Evolutionary conservation across 176 grass and related monocot genomes (phyloP).

Genomic region (Oryza glaberrima): DNA sequence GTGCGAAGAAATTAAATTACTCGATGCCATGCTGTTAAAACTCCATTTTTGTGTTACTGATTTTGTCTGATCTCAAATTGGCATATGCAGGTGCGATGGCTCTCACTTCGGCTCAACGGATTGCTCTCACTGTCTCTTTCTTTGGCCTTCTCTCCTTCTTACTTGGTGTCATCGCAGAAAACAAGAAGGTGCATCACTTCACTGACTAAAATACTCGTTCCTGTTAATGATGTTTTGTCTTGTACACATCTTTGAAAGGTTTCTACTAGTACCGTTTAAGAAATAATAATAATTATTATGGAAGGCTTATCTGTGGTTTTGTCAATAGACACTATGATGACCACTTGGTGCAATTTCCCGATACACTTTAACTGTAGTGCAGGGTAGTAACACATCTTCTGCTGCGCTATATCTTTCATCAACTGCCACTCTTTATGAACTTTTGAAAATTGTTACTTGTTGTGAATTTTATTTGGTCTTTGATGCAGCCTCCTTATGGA

Average conservation of each 20-base stretch:
- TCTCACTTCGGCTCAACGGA: slow-evolving; percentile 23
- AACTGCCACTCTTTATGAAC: neutral
- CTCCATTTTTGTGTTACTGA: neutral
- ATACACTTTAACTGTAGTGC: neutral
- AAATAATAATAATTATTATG: neutral
- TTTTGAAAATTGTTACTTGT: neutral
- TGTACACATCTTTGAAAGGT: neutral
- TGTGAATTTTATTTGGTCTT: neutral
- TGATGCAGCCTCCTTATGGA: slow-evolving; percentile 65
- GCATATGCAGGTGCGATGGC: slow-evolving; percentile 53
- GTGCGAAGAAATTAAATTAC: neutral
- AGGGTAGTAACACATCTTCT: neutral
- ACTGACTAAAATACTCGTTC: neutral
- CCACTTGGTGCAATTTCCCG: neutral
- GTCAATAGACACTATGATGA: neutral
- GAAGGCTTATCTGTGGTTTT: neutral
- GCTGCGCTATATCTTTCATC: neutral
- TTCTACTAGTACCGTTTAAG: neutral
- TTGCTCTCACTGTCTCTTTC: slow-evolving; percentile 43
- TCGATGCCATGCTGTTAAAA: neutral
- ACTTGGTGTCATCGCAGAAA: slow-evolving; percentile 75
- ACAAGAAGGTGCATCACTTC: slow-evolving; percentile 68
- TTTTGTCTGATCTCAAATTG: neutral
- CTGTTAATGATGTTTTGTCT: neutral
- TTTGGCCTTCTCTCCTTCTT: slow-evolving; percentile 61